These are phyloP conservation scores for Verticillium zaregamsianum DNA, from an alignment of 2,329 filamentous ascomycete species.

Conservation along the genomic window DNA sequence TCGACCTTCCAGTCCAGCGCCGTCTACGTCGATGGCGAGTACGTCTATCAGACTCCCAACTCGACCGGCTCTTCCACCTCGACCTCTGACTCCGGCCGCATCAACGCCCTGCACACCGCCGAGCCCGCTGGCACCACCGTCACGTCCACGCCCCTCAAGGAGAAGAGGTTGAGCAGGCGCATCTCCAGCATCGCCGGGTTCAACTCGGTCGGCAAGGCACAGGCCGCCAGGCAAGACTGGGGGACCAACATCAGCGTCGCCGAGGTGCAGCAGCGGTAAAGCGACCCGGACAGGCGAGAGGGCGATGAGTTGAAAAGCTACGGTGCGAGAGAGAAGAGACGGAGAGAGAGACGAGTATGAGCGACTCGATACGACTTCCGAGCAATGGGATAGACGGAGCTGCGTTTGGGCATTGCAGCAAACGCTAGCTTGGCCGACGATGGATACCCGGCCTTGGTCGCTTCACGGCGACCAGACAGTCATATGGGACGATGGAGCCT, in stretches of 20 bases:
- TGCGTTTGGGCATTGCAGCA: neutral
- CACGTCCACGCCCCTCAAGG: constrained; percentile 27
- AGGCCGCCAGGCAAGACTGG: constrained; percentile 32
- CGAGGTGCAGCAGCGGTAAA: constrained; percentile 11
- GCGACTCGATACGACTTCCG: neutral
- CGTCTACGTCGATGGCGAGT: constrained; percentile 92
- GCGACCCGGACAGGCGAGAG: neutral
- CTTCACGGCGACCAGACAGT: neutral
- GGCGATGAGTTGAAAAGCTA: neutral
- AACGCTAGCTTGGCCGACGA: neutral
- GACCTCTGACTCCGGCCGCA: constrained; percentile 23
- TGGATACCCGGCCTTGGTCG: neutral
- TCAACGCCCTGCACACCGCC: constrained; percentile 32
- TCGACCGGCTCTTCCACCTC: constrained; percentile 51
- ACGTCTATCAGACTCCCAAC: constrained; percentile 70
- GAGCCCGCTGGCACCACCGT: constrained; percentile 19
- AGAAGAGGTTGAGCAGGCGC: constrained; percentile 44
- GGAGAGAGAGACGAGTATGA: neutral
- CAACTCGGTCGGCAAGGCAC: constrained; percentile 34
- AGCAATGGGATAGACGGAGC: neutral
- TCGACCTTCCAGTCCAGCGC: constrained; percentile 86
- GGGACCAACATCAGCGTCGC: constrained; percentile 27
- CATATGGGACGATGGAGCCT: neutral
- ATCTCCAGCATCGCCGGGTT: constrained; percentile 55
- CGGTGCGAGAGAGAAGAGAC: neutral